Conservation (phyloP, 768 basidiomycete species). For the Lactarius trivialis region DNA sequence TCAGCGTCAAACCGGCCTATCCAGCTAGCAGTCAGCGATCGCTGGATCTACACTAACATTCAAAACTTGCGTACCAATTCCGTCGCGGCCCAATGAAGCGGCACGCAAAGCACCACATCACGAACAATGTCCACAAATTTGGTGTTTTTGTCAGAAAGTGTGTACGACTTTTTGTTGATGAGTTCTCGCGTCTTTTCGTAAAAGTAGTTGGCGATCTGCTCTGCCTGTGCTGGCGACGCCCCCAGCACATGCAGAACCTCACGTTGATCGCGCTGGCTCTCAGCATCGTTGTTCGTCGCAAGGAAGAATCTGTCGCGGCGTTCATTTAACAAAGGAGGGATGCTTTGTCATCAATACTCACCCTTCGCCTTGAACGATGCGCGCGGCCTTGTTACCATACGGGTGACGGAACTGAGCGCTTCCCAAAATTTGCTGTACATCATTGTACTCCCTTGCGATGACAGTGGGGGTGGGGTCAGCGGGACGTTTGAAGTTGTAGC, state of each 20-base stretch:
- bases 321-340: neutral
- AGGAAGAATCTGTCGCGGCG: slow-evolving; percentile 54
- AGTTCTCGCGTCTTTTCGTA: slow-evolving; percentile 55
- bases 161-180: slow-evolving; percentile 47
- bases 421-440: slow-evolving; percentile 48
- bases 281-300: slow-evolving; percentile 35
- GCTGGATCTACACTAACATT: neutral
- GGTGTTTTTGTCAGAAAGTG: slow-evolving; percentile 48
- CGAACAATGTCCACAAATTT: slow-evolving; percentile 58
- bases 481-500: slow-evolving; percentile 55
- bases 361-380: slow-evolving; percentile 57
- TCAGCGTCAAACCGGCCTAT: slow-evolving; percentile 70
- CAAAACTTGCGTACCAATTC: slow-evolving; percentile 49
- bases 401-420: slow-evolving; percentile 43
- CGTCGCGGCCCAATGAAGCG: slow-evolving; percentile 62
- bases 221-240: slow-evolving; percentile 40
- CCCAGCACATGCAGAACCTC: slow-evolving; percentile 44
- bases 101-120: slow-evolving; percentile 58
- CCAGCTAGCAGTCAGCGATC: neutral
- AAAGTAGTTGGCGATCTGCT: slow-evolving; percentile 56
- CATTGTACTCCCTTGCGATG: slow-evolving; percentile 41
- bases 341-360: slow-evolving; percentile 27
- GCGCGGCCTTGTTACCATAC: slow-evolving; percentile 44
- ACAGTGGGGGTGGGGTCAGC: slow-evolving; percentile 25
- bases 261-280: slow-evolving; percentile 39